Evolutionary conservation across 2,329 filamentous ascomycete species (phyloP).

Genomic region (Colletotrichum kahawae): DNA sequence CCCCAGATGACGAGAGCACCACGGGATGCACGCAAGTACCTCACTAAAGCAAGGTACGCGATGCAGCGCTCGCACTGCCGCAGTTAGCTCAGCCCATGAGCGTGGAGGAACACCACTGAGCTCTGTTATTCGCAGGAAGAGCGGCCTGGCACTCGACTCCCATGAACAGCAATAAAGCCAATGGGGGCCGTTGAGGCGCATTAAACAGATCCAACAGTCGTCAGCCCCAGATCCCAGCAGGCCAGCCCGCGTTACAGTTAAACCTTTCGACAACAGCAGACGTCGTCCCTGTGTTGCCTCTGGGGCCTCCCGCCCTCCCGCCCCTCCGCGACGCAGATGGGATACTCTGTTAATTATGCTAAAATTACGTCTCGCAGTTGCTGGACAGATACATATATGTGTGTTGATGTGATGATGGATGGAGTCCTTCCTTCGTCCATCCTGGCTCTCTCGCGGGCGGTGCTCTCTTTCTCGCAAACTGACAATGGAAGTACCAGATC

Average conservation of each 20-base stretch:
- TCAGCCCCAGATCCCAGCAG: neutral
- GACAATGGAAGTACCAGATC: neutral
- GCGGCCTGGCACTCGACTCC: neutral
- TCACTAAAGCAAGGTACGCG: conserved; percentile 20
- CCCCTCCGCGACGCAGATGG: neutral
- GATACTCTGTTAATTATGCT: neutral
- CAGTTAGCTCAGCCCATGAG: neutral
- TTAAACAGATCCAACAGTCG: neutral
- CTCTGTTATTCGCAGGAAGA: neutral
- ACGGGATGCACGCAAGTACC: neutral
- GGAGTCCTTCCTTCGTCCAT: neutral
- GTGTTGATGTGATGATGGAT: neutral
- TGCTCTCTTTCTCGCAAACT: neutral
- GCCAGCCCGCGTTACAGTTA: neutral
- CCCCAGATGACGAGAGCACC: neutral
- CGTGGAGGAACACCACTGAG: neutral
- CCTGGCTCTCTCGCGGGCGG: neutral
- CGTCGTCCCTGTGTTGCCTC: neutral
- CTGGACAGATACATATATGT: neutral
- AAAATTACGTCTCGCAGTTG: neutral
- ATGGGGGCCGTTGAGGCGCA: neutral
- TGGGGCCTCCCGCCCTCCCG: conserved; percentile 5
- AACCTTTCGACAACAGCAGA: neutral
- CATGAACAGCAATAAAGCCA: neutral
- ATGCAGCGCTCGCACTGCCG: conserved; percentile 10